Evolutionary conservation across 768 basidiomycete species (phyloP), one percentile per base, ranked within the genome.

Genomic region (Mycena alexandri): DNA sequence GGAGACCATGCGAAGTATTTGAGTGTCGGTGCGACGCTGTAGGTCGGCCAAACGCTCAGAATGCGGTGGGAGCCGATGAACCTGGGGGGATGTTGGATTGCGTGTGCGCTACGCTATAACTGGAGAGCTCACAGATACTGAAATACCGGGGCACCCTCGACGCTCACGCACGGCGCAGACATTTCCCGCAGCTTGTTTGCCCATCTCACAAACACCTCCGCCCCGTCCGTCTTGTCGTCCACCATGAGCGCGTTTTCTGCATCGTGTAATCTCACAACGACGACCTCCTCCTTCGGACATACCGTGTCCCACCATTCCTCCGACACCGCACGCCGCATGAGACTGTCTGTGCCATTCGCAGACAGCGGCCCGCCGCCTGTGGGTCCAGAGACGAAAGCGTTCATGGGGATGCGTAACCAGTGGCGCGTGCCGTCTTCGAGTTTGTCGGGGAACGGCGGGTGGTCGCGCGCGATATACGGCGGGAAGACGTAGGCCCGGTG

Each of bases 1-100:
- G 69, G 43, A 0, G 69, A 70, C 69, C 64, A 70, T 7, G 69
- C 64, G n/a, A 63, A 70, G 1, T 65, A 24, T n/a, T 53, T 51
- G 21, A 70, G 61, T 1, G 56, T 63, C 5, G 69, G 64, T 0
- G 60, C 42, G 33, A 12, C 5, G 8, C 64, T 25, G 51, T 70
- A 70, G 0, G 59, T 36, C 11, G 60, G 64, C 69, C 69, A 70
- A 7, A 70, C 16, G 24, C n/a, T 25, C 21, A 70, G 48, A 3
- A 66, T 46, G 2, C 44, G 21, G 21, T 3, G 10, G 6, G 43
- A 29, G 21, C 56, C 61, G 41, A 44, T 42, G 34, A 66, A 48
- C n/a, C 69, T 70, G n/a, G 10, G n/a, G n/a, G 11, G 38, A 38
- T 14, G 4, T 38, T 38, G 2, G 9, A 38, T 11, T 38, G 38